Base-by-base conservation (phyloP, 352 stramenopile species). In the Pythium aquatile region DNA sequence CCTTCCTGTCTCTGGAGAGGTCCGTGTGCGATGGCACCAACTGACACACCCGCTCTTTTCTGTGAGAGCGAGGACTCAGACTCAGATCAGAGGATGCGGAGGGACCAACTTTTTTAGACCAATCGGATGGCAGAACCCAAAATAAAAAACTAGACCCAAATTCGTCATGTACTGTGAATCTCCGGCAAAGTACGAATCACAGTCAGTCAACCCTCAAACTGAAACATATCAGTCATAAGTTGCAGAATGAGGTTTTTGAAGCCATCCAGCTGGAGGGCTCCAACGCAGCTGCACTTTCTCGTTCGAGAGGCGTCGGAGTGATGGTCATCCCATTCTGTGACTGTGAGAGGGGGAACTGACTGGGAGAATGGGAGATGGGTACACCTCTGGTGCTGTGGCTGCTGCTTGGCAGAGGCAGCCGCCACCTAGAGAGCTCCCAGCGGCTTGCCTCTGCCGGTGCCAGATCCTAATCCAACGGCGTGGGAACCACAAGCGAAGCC, bases 281-380 rank as follows among this genome's bases (percentile, higher is more conserved):
- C 35, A 11, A 24, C 39, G 57, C 44, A 55, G 47, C 29, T 44
- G 33, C 48, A 52, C 28, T 40, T 30, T 33, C 47, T 20, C 14
- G n/a, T 37, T 55, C 20, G 28, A n/a, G 49, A 17, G 17, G 17
- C n/a, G 14, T 40, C 24, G 5, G 28, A 33, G 20, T 54, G 47
- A 29, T 54, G 47, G 24, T 56, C 10, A 11, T 47, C 39, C 39
- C 39, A 47, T 47, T 47, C 39, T 47, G 32, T 11, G 9, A 44
- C 37, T 44, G 8, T 47, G 39, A 47, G 39, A 47, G 24, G 39
- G 39, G 39, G 14, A 16, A 47, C 39, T 24, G 49, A 26, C 49
- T 42, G 49, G 14, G 13, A 13, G 29, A 29, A 61, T 67, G 61
- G 20, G 61, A 61, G 52, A 67, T 67, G 61, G 61, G 53, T 63